Percentiles rank a stretch among this genome's conserved stretches.
Evolutionary conservation across 2,329 filamentous ascomycete species (phyloP).

Genomic region (Aspergillus fumigatus): DNA sequence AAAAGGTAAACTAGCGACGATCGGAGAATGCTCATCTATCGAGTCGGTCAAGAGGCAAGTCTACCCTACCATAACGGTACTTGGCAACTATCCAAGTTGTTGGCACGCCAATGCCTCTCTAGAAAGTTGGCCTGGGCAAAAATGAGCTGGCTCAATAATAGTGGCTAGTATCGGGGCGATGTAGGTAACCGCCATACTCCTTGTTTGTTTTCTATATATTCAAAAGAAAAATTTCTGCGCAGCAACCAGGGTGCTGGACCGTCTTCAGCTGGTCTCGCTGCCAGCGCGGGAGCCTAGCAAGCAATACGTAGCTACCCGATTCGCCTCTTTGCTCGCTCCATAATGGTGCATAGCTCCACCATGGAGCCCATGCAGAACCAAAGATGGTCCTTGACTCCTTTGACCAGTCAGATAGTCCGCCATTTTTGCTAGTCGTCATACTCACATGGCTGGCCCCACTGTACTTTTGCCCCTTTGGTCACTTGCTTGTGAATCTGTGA

Average conservation of each 20-base stretch:
- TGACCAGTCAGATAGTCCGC: constrained; percentile 10
- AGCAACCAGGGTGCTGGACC: constrained; percentile 14
- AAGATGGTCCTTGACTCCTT: constrained; percentile 15
- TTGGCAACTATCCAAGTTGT: neutral
- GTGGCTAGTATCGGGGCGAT: neutral
- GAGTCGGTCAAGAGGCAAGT: neutral
- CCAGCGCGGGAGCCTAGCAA: neutral
- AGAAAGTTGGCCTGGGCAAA: neutral
- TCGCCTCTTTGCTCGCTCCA: constrained; percentile 12
- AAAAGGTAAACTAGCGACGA: neutral
- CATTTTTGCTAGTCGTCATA: constrained; percentile 17
- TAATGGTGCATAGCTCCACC: constrained; percentile 6
- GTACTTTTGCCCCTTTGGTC: constrained; percentile 16
- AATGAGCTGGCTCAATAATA: neutral
- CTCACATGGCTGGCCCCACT: constrained; percentile 21
- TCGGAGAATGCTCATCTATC: neutral
- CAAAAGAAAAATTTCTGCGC: constrained; percentile 10
- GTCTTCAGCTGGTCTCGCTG: neutral
- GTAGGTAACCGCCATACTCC: neutral
- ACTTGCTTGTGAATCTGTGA: neutral
- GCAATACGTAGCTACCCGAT: constrained; percentile 13
- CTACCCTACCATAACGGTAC: neutral
- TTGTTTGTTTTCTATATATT: constrained; percentile 15
- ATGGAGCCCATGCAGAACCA: constrained; percentile 20
- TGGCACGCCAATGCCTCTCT: neutral